Evolutionary conservation across 2,329 filamentous ascomycete species (phyloP).

Genomic region (Mycogone perniciosa): DNA sequence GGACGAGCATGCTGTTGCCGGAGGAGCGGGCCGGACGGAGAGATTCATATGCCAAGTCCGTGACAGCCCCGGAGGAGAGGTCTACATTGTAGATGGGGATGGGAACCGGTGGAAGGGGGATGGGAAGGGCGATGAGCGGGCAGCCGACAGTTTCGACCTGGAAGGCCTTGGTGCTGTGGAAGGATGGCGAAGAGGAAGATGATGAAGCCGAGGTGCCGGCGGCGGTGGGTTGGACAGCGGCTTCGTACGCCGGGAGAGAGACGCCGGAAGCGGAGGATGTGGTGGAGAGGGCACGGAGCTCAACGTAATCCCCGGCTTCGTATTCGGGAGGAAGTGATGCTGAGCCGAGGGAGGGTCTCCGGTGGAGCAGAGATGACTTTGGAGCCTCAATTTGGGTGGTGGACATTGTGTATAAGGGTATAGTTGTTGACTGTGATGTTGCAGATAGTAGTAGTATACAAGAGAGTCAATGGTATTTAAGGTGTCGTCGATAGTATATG

Average conservation of each 20-base stretch:
- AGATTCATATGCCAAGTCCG: conserved; percentile 43
- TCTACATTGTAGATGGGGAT: conserved; percentile 39
- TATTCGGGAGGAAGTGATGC: conserved; percentile 24
- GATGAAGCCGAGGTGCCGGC: conserved; percentile 7
- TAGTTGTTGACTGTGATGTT: background rate
- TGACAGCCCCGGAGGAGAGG: conserved; percentile 30
- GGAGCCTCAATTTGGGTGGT: conserved; percentile 12
- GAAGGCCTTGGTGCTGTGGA: conserved; percentile 38
- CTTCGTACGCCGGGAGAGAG: conserved; percentile 24
- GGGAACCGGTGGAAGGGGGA: conserved; percentile 30
- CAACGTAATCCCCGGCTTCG: conserved; percentile 17
- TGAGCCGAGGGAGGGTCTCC: background rate
- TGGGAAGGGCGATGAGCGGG: conserved; percentile 35
- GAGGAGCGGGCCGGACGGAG: conserved; percentile 41
- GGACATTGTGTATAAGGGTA: conserved; percentile 12
- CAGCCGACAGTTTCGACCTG: conserved; percentile 45
- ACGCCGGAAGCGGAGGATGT: conserved; percentile 21
- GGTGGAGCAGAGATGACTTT: background rate
- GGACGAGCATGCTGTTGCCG: conserved; percentile 42
- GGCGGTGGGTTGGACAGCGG: conserved; percentile 8
- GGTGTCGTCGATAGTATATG: no score
- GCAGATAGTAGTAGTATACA: background rate
- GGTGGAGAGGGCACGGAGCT: conserved; percentile 20
- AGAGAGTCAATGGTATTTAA: background rate
- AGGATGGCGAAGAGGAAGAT: conserved; percentile 21